These are phyloP conservation scores for Prasinococcaceae sp. DNA, from an alignment of 139 green algal species.

Conservation along the genomic window DNA sequence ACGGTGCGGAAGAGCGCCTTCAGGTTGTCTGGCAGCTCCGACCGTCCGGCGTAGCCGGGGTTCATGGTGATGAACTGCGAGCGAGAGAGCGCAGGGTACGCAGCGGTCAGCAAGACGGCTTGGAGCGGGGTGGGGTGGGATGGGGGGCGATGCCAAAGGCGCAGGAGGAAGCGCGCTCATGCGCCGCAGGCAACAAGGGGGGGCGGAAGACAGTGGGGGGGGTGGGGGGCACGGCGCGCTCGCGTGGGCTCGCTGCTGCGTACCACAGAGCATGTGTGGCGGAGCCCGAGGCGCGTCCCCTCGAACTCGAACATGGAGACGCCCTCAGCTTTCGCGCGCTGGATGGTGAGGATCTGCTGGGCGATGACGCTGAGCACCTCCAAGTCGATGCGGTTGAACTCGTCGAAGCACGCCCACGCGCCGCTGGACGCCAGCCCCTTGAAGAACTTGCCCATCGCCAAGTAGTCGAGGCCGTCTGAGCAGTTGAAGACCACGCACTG, in stretches of 20 bases:
- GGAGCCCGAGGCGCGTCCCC: slow-evolving; percentile 46
- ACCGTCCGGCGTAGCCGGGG: slow-evolving; percentile 52
- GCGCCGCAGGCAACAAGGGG: too few relatives aligned
- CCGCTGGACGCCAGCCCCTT: slow-evolving; percentile 52
- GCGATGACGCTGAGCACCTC: slow-evolving; percentile 53
- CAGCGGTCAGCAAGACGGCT: background rate
- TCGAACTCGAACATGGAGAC: slow-evolving; percentile 68
- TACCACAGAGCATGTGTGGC: slow-evolving; percentile 17
- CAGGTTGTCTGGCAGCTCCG: slow-evolving; percentile 68
- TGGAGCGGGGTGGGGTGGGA: background rate
- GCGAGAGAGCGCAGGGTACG: too few relatives aligned
- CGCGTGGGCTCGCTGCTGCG: too few relatives aligned
- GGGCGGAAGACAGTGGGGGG: too few relatives aligned
- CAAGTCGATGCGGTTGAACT: slow-evolving; percentile 68
- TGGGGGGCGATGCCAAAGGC: background rate
- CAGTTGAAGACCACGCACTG: slow-evolving; percentile 85
- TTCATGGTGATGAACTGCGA: slow-evolving; percentile 89
- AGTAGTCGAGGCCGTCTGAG: slow-evolving; percentile 63
- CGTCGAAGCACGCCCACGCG: slow-evolving; percentile 63
- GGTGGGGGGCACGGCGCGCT: too few relatives aligned
- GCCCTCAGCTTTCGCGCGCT: slow-evolving; percentile 50
- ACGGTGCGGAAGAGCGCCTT: slow-evolving; percentile 46
- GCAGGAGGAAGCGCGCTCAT: too few relatives aligned
- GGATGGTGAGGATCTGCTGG: slow-evolving; percentile 75
- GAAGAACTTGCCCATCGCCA: slow-evolving; percentile 67